Percentiles rank a stretch among this genome's conserved stretches.
Conservation (phyloP, 2,329 filamentous ascomycete genomes). For the Ceratocystis alfenasii region DNA sequence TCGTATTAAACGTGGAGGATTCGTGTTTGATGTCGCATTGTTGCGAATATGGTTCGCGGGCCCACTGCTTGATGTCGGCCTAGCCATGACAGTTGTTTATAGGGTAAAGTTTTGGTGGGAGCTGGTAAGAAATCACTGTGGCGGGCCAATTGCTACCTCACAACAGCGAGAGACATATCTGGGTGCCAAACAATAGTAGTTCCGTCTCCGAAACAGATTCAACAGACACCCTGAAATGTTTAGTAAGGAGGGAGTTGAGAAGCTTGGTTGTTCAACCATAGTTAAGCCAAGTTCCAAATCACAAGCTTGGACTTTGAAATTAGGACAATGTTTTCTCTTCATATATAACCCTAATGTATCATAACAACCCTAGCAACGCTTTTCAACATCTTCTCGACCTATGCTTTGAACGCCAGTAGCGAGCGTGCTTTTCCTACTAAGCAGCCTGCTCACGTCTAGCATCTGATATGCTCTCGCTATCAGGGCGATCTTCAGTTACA, state of each 20-base stretch:
- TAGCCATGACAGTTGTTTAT: not conserved
- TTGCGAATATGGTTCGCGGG: not conserved
- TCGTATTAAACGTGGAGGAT: not conserved
- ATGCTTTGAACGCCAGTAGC: too few species aligned
- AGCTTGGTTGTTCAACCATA: not conserved
- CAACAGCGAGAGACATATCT: not conserved
- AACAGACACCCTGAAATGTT: not conserved
- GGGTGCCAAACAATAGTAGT: not conserved
- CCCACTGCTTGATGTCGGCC: not conserved
- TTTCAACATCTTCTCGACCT: too few species aligned
- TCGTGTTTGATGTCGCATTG: not conserved
- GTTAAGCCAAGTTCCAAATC: not conserved
- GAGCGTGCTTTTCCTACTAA: not conserved
- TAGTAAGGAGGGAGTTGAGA: not conserved
- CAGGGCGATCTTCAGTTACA: not conserved
- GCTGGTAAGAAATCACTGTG: not conserved
- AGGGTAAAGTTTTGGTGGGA: not conserved
- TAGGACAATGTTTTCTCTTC: not conserved
- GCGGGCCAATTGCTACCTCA: not conserved
- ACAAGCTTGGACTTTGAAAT: not conserved
- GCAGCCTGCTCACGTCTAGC: not conserved
- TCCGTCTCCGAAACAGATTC: not conserved
- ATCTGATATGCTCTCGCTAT: not conserved
- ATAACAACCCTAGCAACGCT: too few species aligned
- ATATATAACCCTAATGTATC: not conserved